Evolutionary conservation across 441 rosid species (phyloP), one percentile per base, ranked within the genome.

Genomic region (Lepidium campestre): DNA sequence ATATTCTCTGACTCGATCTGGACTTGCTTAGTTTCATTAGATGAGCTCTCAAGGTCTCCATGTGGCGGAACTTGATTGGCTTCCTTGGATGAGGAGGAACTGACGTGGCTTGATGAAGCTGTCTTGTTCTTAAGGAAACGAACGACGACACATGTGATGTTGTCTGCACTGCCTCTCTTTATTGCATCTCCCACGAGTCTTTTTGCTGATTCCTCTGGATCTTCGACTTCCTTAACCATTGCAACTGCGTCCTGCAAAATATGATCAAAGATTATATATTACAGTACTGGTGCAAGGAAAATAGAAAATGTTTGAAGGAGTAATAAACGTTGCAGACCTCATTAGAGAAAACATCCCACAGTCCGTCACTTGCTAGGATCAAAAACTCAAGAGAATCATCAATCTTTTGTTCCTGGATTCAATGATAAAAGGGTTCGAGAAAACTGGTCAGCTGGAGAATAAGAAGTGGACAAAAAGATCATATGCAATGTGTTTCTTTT

Each of bases 341-440:
- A 62, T 93, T 93, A 22, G 99, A 70, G 64, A 93, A 91, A 46
- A 91, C 99, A 67, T 93, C 96, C 97, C 99, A 93, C 14, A 93
- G 71, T 61, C 99, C 99, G 73, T 93, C 99, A 57, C 99, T 93
- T 23, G 97, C 97, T 73, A 93, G 93, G 50, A 93, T 91, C 61
- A 93, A 91, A 75, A 93, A 91, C 85, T 93, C 97, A 5, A 91
- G 89, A 27, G 96, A 85, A 79, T 82, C 81, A 71, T 93, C 96
- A 45, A 91, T 65, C 60, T 83, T 83, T 61, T 89, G 90, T 79
- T 93, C 99, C 99, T 93, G 85, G 75, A 77, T 62, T 29, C 70
- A 61, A 41, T 14, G 36, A 61, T 7, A 34, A 34, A 36, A 37
- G 31, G 23, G 34, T 62, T 31, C 1, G 12, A n/a, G 34, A 14